phyloP scores from a whole-genome alignment of 352 stramenopile genomes.

The Pythium rishiriense region DNA sequence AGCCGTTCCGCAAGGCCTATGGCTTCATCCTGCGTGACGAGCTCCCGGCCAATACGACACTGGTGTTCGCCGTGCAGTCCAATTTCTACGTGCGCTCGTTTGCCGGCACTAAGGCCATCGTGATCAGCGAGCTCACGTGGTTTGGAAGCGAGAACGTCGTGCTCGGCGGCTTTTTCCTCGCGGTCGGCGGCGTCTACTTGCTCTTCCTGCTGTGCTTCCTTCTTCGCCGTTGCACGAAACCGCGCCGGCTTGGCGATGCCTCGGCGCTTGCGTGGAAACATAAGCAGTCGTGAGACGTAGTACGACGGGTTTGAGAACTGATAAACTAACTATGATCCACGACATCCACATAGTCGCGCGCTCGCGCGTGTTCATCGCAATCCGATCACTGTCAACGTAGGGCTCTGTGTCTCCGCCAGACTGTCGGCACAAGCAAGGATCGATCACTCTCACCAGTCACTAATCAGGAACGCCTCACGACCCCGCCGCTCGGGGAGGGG shows the following conservation, averaged over 20 bases:
- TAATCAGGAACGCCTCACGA: not conserved
- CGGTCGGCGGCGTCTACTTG: conserved; percentile 51
- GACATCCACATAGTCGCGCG: too few relatives aligned
- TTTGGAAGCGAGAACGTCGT: conserved; percentile 65
- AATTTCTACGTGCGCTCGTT: conserved; percentile 80
- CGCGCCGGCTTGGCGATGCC: conserved; percentile 53
- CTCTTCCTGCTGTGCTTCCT: conserved; percentile 49
- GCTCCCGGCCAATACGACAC: conserved; percentile 48
- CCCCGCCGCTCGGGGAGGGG: too few relatives aligned
- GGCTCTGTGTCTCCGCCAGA: too few relatives aligned
- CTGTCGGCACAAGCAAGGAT: not conserved
- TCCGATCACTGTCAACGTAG: not conserved
- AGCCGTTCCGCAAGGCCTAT: conserved; percentile 74
- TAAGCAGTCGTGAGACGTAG: conserved; percentile 29
- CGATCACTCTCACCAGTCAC: not conserved
- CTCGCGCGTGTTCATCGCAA: not conserved
- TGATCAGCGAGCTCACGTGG: conserved; percentile 66
- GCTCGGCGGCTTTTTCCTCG: conserved; percentile 58
- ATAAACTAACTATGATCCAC: too few relatives aligned
- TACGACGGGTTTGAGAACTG: too few relatives aligned
- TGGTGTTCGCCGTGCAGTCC: conserved; percentile 79
- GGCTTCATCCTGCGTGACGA: conserved; percentile 52
- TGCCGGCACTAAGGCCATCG: conserved; percentile 59
- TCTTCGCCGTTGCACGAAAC: conserved; percentile 45
- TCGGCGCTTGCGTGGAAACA: conserved; percentile 58